These are phyloP conservation scores for Trichoderma afroharzianum DNA, from an alignment of 2,329 filamentous ascomycete genomes.

Conservation along the genomic window DNA sequence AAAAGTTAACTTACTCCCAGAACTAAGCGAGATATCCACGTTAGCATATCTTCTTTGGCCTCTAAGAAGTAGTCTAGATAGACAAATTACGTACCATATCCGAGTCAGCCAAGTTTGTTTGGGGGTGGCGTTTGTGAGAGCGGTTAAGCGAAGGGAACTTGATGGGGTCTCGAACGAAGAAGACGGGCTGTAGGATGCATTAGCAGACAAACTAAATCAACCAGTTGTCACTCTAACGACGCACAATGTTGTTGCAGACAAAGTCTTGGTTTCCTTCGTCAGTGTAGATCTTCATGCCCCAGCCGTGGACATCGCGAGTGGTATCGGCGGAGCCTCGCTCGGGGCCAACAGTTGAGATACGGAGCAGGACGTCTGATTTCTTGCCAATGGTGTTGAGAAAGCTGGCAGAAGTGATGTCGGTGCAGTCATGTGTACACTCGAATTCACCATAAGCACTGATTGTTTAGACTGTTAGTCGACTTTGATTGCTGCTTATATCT, in stretches of 20 bases:
- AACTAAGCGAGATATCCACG: background rate
- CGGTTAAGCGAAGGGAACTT: constrained; percentile 46
- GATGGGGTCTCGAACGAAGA: constrained; percentile 46
- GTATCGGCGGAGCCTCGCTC: constrained; percentile 63
- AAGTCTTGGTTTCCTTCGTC: constrained; percentile 65
- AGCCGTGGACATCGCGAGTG: constrained; percentile 65
- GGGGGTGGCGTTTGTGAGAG: constrained; percentile 42
- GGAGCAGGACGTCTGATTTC: constrained; percentile 55
- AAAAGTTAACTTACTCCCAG: constrained; percentile 1
- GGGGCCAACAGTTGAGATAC: constrained; percentile 68
- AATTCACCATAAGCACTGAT: constrained; percentile 51
- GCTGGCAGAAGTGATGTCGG: constrained; percentile 51
- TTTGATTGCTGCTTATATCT: background rate
- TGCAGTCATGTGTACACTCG: constrained; percentile 43
- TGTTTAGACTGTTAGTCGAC: background rate
- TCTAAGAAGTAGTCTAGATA: background rate
- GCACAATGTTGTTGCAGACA: constrained; percentile 61
- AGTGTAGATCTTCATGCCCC: constrained; percentile 56
- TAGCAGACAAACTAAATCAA: background rate
- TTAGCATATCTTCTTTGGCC: background rate
- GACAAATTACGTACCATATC: constrained; percentile 35
- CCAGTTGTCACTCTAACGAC: constrained; percentile 20
- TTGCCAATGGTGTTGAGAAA: constrained; percentile 53
- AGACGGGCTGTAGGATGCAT: constrained; percentile 40
- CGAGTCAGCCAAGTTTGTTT: constrained; percentile 39